Conservation (phyloP, 176 grass and related monocot species). For the Secale cereale region DNA sequence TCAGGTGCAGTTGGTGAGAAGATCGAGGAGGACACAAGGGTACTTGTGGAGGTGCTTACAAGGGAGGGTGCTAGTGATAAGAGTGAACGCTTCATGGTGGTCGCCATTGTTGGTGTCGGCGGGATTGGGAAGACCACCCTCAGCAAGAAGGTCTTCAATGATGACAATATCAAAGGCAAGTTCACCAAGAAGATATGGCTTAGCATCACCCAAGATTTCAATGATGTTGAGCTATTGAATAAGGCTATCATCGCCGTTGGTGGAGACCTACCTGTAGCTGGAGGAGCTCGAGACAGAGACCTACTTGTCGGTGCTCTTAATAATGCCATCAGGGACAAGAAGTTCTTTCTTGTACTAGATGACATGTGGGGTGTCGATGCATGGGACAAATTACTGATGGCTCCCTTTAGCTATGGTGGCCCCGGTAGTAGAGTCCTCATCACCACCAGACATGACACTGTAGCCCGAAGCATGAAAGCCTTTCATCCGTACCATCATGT, state of each 20-base stretch:
- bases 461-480: background rate
- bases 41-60: background rate
- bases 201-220: background rate
- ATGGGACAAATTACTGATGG: too few relatives aligned
- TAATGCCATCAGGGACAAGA: background rate
- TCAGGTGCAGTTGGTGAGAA: background rate
- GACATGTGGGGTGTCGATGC: background rate
- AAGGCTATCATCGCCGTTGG: background rate
- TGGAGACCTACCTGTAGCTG: background rate
- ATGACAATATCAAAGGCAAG: background rate
- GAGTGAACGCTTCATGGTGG: background rate
- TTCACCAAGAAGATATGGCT: background rate
- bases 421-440: too few relatives aligned
- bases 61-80: background rate
- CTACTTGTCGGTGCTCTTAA: background rate
- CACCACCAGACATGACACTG: background rate
- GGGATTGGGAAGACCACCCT: background rate
- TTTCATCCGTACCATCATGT: background rate
- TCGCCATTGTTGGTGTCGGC: background rate
- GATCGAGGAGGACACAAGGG: background rate
- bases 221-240: background rate
- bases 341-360: background rate
- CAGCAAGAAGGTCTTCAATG: background rate
- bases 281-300: background rate
- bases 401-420: too few relatives aligned